Evolutionary conservation across 345 rosid species (phyloP).

Genomic region (Cardamine resedifolia): DNA sequence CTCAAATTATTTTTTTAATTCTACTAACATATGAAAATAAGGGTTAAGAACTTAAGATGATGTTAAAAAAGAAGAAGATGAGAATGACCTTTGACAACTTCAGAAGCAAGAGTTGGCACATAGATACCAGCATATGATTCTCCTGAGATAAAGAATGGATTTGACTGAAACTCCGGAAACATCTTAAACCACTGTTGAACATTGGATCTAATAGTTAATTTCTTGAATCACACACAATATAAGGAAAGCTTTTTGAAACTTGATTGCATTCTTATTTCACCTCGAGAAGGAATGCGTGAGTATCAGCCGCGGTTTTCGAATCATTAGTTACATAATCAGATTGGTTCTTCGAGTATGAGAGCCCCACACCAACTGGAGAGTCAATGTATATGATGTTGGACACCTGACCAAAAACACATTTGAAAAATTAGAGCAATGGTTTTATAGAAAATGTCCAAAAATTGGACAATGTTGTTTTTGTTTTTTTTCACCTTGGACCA

Average conservation of each 20-base stretch:
- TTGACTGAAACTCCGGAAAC: conserved; percentile 74
- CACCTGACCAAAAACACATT: conserved; percentile 46
- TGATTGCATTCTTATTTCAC: conserved; percentile 34
- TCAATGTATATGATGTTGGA: conserved; percentile 80
- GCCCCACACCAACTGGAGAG: conserved; percentile 89
- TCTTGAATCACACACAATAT: neutral
- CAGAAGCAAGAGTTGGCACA: conserved; percentile 77
- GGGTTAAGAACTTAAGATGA: neutral
- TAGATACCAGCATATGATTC: conserved; percentile 95
- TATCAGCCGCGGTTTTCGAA: conserved; percentile 60
- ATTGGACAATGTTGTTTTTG: neutral
- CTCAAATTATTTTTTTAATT: neutral
- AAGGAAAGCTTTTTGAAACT: neutral
- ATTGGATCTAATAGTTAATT: neutral
- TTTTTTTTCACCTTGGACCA: conserved; percentile 88
- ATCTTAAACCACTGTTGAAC: conserved; percentile 76
- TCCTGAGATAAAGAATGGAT: conserved; percentile 80
- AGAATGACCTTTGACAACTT: conserved; percentile 65
- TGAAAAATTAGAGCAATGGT: neutral
- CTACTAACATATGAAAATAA: neutral
- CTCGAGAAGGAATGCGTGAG: conserved; percentile 71
- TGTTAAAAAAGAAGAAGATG: neutral
- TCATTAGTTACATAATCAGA: conserved; percentile 68
- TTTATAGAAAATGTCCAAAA: neutral
- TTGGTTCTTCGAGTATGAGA: conserved; percentile 60